Conservation (phyloP, 805 yeast species). For the Zygosaccharomyces kombuchaensis region DNA sequence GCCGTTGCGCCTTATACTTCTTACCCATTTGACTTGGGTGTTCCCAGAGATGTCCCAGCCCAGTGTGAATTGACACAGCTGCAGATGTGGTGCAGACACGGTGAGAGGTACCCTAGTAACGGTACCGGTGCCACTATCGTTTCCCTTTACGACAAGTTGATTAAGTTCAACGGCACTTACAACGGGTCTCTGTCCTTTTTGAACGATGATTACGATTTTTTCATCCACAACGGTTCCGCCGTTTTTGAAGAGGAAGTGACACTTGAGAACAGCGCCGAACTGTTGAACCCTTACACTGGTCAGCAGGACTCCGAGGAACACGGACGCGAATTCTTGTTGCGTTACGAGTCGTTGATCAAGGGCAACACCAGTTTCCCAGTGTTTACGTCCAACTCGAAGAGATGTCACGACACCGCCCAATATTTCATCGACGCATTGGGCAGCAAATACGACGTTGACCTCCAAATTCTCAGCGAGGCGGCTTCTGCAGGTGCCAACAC, state of each 20-base stretch:
- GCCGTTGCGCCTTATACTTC: conserved; percentile 54
- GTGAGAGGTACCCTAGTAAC: conserved; percentile 66
- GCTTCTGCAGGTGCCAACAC: conserved; percentile 45
- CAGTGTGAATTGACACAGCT: conserved; percentile 59
- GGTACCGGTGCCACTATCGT: conserved; percentile 38
- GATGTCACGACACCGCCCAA: conserved; percentile 47
- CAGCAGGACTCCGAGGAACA: conserved; percentile 40
- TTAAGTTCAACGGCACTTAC: conserved; percentile 31
- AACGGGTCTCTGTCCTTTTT: conserved; percentile 52
- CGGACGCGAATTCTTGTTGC: conserved; percentile 43
- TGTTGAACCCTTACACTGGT: conserved; percentile 42
- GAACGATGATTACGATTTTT: conserved; percentile 43
- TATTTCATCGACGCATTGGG: conserved; percentile 45
- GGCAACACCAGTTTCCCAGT: conserved; percentile 39
- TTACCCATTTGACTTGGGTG: conserved; percentile 47
- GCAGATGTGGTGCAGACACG: conserved; percentile 70
- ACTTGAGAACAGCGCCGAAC: conserved; percentile 25
- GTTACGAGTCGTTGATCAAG: conserved; percentile 41
- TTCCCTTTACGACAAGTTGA: conserved; percentile 16
- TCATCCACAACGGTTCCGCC: conserved; percentile 36
- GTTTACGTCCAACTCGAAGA: conserved; percentile 45
- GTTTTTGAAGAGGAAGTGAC: conserved; percentile 41
- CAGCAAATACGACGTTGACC: conserved; percentile 26
- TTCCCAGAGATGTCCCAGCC: conserved; percentile 43
- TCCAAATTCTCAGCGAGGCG: conserved; percentile 41